These are phyloP conservation scores for Filosporella fistucella DNA, from an alignment of 495 filamentous ascomycete genomes.

Conservation along the genomic window DNA sequence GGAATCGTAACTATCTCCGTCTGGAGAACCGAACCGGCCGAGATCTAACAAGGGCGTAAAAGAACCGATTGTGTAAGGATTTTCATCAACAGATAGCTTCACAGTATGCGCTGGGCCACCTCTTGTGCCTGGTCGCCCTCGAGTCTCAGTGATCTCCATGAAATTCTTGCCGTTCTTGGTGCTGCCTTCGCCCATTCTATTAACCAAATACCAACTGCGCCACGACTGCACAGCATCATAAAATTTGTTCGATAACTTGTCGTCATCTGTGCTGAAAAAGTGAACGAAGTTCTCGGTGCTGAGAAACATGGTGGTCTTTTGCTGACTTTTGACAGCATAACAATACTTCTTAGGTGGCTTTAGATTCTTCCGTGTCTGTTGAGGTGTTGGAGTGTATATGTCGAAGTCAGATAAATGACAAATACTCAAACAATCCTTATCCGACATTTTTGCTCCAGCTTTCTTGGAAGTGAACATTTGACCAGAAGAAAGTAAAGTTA, in stretches of 20 bases:
- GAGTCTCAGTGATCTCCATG: not conserved
- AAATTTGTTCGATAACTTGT: slow-evolving; percentile 58
- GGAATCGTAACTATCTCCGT: slow-evolving; percentile 13
- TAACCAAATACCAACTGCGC: slow-evolving; percentile 86
- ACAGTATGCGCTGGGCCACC: slow-evolving; percentile 4
- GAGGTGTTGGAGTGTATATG: slow-evolving; percentile 70
- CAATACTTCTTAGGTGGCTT: slow-evolving; percentile 76
- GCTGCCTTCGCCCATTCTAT: slow-evolving; percentile 51
- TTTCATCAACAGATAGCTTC: slow-evolving; percentile 26
- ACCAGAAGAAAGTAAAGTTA: slow-evolving; percentile 70
- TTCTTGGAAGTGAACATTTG: slow-evolving; percentile 76
- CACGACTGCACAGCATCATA: slow-evolving; percentile 68
- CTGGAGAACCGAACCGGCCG: slow-evolving; percentile 35
- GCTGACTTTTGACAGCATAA: slow-evolving; percentile 88
- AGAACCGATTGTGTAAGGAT: slow-evolving; percentile 48
- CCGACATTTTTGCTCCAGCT: slow-evolving; percentile 36
- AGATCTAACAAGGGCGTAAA: slow-evolving; percentile 53
- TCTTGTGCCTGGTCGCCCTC: slow-evolving; percentile 9
- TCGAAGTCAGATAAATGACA: slow-evolving; percentile 95
- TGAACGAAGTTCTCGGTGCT: slow-evolving; percentile 83
- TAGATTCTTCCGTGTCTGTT: slow-evolving; percentile 55
- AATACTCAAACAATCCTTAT: slow-evolving; percentile 61
- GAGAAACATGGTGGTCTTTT: slow-evolving; percentile 82
- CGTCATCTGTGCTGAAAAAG: slow-evolving; percentile 80
- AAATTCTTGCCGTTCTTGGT: slow-evolving; percentile 25